These are phyloP conservation scores for Starmera quercuum DNA, from an alignment of 805 yeast genomes.

Conservation along the genomic window DNA sequence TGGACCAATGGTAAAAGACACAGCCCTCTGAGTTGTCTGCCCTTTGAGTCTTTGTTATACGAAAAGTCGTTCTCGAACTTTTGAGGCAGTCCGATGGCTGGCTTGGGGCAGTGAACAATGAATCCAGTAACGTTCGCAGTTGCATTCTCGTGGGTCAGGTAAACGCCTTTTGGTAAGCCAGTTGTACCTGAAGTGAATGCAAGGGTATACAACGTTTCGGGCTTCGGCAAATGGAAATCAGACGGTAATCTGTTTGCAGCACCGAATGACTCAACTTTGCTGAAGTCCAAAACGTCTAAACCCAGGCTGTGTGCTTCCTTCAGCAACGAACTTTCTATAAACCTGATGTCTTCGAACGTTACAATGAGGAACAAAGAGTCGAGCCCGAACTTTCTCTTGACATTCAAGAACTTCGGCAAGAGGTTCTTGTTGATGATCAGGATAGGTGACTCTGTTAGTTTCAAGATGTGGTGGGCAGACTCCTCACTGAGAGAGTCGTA, in stretches of 20 bases:
- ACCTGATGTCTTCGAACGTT: no score
- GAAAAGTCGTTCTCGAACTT: no score
- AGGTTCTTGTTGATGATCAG: slow-evolving; percentile 46
- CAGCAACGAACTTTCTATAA: no score
- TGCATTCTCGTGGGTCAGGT: slow-evolving; percentile 42
- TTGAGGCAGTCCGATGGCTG: slow-evolving; percentile 19
- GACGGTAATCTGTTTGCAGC: slow-evolving; percentile 31
- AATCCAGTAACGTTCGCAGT: slow-evolving; percentile 41
- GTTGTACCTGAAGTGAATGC: slow-evolving; percentile 75
- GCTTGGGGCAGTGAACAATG: slow-evolving; percentile 25
- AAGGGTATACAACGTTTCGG: slow-evolving; percentile 49
- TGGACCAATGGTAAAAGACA: slow-evolving; percentile 54
- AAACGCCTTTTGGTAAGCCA: slow-evolving; percentile 69
- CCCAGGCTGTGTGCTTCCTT: no score
- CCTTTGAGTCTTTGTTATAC: no score
- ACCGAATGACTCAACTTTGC: slow-evolving; percentile 32
- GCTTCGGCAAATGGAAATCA: slow-evolving; percentile 44
- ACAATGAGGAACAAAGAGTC: no score
- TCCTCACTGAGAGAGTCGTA: slow-evolving; percentile 53
- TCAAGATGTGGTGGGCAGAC: slow-evolving; percentile 57
- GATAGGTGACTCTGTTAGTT: slow-evolving; percentile 54
- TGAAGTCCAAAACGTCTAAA: slow-evolving; percentile 25
- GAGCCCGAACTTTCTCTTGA: slow-evolving; percentile 21
- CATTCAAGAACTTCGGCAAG: slow-evolving; percentile 37
- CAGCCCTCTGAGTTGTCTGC: no score